Conservation (phyloP, 139 green algal genomes). For the Parachlorella kessleri region DNA sequence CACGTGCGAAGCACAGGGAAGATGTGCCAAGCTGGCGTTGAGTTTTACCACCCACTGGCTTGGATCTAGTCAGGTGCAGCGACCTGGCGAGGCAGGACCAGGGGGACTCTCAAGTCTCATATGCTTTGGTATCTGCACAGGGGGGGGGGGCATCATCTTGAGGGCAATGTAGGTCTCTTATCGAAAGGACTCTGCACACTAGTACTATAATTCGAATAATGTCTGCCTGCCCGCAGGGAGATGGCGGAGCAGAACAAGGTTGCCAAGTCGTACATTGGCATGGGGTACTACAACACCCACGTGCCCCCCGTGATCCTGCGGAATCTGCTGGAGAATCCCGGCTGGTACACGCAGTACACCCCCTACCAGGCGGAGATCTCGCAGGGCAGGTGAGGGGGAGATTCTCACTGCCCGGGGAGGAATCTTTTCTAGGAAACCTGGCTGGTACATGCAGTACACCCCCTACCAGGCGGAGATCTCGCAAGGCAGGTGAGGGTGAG, state of each 20-base stretch:
- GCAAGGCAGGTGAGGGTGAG: conserved; percentile 71
- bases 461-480: conserved; percentile 98
- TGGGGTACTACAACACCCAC: conserved; percentile 98
- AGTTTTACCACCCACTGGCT: no score
- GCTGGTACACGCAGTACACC: conserved; percentile 99
- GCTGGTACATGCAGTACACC: conserved; percentile 99
- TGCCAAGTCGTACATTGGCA: conserved; percentile 95
- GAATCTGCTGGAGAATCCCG: conserved; percentile 99
- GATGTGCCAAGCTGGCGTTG: no score
- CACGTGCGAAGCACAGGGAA: no score
- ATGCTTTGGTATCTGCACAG: no score
- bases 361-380: conserved; percentile 98
- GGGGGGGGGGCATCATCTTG: no score
- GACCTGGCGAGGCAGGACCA: no score
- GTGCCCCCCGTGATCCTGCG: conserved; percentile 94
- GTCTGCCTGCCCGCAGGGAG: conserved; percentile 67
- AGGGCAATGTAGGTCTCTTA: no score
- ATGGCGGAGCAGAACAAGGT: conserved; percentile 98
- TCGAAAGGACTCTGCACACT: no score
- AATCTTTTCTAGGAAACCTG: conserved; percentile 88
- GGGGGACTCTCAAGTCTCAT: no score
- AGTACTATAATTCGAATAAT: no score
- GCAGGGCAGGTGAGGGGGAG: conserved; percentile 71
- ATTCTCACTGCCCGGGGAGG: no score
- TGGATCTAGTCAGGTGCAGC: no score